Percentiles rank a stretch among this genome's conserved stretches.
Evolutionary conservation across 2,329 filamentous ascomycete species (phyloP).

Genomic region (Penicillium sp.): DNA sequence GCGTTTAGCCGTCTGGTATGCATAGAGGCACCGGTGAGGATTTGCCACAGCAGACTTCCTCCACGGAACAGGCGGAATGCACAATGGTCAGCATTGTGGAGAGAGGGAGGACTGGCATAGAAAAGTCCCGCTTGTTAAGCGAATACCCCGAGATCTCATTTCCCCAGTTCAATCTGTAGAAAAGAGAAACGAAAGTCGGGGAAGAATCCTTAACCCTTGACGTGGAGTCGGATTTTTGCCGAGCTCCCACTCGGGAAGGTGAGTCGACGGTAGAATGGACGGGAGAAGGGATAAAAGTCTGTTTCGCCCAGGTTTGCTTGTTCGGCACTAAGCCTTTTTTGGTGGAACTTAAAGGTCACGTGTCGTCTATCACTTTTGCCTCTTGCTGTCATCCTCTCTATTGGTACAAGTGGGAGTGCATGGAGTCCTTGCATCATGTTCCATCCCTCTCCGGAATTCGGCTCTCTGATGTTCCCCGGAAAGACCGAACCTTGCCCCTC

Average conservation of each 20-base stretch:
- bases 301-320: neutral
- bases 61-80: slow-evolving; percentile 13
- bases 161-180: neutral
- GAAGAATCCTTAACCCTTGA: slow-evolving; percentile 23
- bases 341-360: neutral
- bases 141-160: slow-evolving; percentile 8
- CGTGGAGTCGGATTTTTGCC: slow-evolving; percentile 6
- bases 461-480: neutral
- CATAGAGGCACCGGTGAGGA: slow-evolving; percentile 8
- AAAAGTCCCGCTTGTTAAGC: slow-evolving; percentile 7
- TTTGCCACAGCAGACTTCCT: slow-evolving; percentile 15
- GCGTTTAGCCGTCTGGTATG: slow-evolving; percentile 14
- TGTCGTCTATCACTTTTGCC: neutral
- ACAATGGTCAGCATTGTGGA: slow-evolving; percentile 7
- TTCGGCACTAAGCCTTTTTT: neutral
- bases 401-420: neutral
- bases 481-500: neutral
- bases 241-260: neutral
- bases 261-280: neutral
- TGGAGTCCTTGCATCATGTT: neutral
- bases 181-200: slow-evolving; percentile 6
- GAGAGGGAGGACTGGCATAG: slow-evolving; percentile 12
- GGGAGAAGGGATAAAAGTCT: slow-evolving; percentile 7
- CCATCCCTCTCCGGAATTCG: neutral
- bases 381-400: neutral